A percentile compares a stretch with the other conserved stretches of the same genome.
Evolutionary conservation across 352 stramenopile species (phyloP).

Genomic region (Plasmopara muralis): DNA sequence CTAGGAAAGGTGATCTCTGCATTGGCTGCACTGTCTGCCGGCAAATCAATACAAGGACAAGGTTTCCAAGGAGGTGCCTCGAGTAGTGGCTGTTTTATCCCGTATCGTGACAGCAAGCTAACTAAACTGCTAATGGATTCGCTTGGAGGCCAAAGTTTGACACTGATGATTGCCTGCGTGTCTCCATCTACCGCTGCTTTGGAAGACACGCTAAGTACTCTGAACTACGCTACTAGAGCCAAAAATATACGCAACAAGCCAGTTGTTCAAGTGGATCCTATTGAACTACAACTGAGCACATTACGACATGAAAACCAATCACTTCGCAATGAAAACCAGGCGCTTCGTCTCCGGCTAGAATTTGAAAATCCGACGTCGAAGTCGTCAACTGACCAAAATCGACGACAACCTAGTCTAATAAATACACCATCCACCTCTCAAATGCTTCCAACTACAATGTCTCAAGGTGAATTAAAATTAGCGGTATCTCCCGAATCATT

Average conservation of each 20-base stretch:
- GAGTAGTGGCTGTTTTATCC: slow-evolving; percentile 39
- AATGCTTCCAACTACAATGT: slow-evolving; percentile 18
- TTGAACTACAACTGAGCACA: slow-evolving; percentile 48
- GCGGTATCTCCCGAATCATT: slow-evolving; percentile 8
- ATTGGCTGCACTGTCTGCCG: slow-evolving; percentile 38
- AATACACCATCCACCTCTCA: slow-evolving; percentile 23
- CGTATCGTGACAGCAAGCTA: slow-evolving; percentile 81
- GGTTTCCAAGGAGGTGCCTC: slow-evolving; percentile 1
- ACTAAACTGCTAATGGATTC: slow-evolving; percentile 85
- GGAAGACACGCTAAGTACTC: slow-evolving; percentile 76
- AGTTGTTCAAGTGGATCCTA: slow-evolving; percentile 58
- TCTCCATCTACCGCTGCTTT: slow-evolving; percentile 47
- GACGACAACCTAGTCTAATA: slow-evolving; percentile 18
- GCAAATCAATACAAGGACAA: too few species aligned
- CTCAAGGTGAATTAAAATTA: background rate
- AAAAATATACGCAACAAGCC: slow-evolving; percentile 86
- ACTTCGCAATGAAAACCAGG: slow-evolving; percentile 51
- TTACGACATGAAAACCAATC: slow-evolving; percentile 61
- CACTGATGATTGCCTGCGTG: slow-evolving; percentile 81
- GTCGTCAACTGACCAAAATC: slow-evolving; percentile 2
- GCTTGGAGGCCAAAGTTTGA: slow-evolving; percentile 72
- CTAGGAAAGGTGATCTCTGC: slow-evolving; percentile 83
- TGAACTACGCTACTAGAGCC: slow-evolving; percentile 79
- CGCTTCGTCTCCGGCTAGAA: slow-evolving; percentile 44
- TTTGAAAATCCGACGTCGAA: slow-evolving; percentile 7